Conservation (phyloP, 2,329 filamentous ascomycete species). For the Neonectria magnoliae region DNA sequence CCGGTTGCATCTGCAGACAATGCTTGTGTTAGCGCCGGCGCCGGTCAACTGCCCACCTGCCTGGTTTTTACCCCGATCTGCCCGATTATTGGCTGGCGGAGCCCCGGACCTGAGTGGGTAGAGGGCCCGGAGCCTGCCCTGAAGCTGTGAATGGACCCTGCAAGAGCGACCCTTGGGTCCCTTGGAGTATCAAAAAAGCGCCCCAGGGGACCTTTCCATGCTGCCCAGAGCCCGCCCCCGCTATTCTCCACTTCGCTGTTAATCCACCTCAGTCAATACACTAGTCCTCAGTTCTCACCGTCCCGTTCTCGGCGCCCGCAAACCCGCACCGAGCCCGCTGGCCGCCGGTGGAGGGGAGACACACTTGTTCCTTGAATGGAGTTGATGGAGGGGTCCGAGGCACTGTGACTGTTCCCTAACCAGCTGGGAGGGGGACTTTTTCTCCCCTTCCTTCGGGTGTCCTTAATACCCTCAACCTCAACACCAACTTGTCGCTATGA, state of each 20-base stretch:
- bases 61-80: conserved; percentile 42
- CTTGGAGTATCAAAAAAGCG: conserved; percentile 36
- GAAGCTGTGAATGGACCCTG: conserved; percentile 45
- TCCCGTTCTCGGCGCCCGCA: conserved; percentile 30
- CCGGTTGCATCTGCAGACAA: background rate
- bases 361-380: conserved; percentile 1
- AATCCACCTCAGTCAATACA: background rate
- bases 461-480: background rate
- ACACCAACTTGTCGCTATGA: conserved; percentile 17
- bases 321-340: conserved; percentile 4
- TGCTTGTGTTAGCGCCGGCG: conserved; percentile 6
- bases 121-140: conserved; percentile 13
- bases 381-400: background rate
- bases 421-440: conserved; percentile 8
- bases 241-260: conserved; percentile 8
- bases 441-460: background rate
- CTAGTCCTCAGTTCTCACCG: conserved; percentile 6
- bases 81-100: conserved; percentile 49
- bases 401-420: background rate
- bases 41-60: conserved; percentile 1
- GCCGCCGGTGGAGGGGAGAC: background rate
- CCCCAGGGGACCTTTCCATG: conserved; percentile 30
- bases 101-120: conserved; percentile 6
- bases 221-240: conserved; percentile 30
- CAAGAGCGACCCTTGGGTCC: conserved; percentile 35